Evolutionary conservation across 345 rosid species (phyloP), one percentile per base, ranked within the genome.

Genomic region (Firmiana major): DNA sequence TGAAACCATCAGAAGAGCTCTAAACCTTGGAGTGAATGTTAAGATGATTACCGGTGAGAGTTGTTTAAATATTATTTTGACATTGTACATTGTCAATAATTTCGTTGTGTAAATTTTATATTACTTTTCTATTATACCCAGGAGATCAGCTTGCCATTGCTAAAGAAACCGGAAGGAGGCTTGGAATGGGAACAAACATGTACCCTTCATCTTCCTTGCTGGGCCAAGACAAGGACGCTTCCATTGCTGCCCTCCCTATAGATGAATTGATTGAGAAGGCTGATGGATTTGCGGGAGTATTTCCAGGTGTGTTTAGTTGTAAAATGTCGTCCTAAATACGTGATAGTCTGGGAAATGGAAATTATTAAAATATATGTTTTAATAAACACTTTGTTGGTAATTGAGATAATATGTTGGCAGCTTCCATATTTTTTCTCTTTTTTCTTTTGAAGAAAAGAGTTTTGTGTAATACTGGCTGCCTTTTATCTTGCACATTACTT

Each of bases 121-220:
- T 42, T 63, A 15, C 73, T 76, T 60, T 49, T 54, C 80, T 43
- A 49, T 67, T 79, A 69, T 57, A 34, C 3, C 46, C 82, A 88
- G 98, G 98, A 67, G 98, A 94, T 88, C 97, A 94, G 75, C 97
- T 94, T 80, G 98, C 97, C 58, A 94, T 94, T 76, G 97, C 57
- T 43, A 94, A 94, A 89, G 98, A 94, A 88, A 94, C 98, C 1
- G 98, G 93, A 22, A 79, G 98, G 75, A 90, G 97, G 87, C 97
- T 94, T 79, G 97, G 98, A 74, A 94, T 94, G 98, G 98, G 98
- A 70, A 92, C 97, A 28, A 94, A 92, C 77, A 94, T 94, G 98
- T 94, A 94, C 80, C 97, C 94, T 6, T 94, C 98, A 82, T 91
- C 97, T 42, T 85, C 97, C 49, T 78, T 94, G 81, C 97, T 94